Evolutionary conservation across 805 yeast genomes (phyloP).

Genomic region (Saturnispora serradocipensis): DNA sequence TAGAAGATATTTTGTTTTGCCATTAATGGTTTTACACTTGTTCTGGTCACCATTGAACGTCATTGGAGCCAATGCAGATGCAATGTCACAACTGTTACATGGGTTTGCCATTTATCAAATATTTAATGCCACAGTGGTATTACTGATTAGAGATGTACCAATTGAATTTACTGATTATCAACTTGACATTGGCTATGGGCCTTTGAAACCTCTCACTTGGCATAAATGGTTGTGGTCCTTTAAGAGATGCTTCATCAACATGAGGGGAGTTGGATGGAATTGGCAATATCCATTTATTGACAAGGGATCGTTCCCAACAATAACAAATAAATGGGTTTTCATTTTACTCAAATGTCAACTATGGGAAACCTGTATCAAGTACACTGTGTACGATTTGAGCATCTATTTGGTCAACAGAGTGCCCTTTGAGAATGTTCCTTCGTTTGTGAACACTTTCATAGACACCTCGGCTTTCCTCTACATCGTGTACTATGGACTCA

Average conservation of each 20-base stretch:
- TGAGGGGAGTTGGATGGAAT: slow-evolving; percentile 13
- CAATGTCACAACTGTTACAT: neutral
- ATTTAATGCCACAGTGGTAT: slow-evolving; percentile 1
- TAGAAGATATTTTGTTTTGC: neutral
- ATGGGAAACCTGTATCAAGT: slow-evolving; percentile 6
- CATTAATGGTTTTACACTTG: slow-evolving; percentile 3
- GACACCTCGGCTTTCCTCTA: neutral
- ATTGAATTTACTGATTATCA: slow-evolving; percentile 9
- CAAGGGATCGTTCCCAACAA: neutral
- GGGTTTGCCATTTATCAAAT: neutral
- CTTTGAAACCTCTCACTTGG: slow-evolving; percentile 1
- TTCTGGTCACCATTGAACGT: slow-evolving; percentile 5
- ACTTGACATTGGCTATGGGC: neutral
- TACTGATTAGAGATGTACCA: slow-evolving; percentile 1
- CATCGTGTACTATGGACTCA: slow-evolving; percentile 9
- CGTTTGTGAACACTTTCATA: neutral
- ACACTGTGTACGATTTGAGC: slow-evolving; percentile 7
- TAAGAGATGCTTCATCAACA: slow-evolving; percentile 7
- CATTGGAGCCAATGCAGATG: neutral
- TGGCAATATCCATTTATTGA: slow-evolving; percentile 6
- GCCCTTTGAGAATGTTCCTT: neutral
- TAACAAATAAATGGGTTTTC: slow-evolving; percentile 6
- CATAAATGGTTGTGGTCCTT: slow-evolving; percentile 8
- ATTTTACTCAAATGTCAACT: slow-evolving; percentile 7
- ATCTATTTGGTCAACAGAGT: neutral